A percentile compares a stretch with the other conserved stretches of the same genome.
Conservation (phyloP, 1,284 basidiomycete genomes). For the Volvariella surrecta region DNA sequence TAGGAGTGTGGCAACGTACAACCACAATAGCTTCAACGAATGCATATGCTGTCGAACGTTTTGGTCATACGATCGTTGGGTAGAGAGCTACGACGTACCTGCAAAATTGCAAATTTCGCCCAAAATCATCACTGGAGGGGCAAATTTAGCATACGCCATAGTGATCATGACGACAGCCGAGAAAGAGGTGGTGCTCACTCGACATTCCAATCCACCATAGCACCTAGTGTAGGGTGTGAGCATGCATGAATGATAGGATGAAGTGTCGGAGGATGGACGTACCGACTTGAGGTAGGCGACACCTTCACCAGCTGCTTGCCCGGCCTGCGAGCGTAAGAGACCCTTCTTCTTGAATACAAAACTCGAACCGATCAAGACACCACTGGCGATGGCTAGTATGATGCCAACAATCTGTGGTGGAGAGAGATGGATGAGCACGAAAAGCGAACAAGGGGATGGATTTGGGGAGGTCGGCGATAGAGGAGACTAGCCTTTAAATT, state of each 20-base stretch:
- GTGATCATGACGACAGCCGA: no score
- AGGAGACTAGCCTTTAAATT: neutral
- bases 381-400: constrained; percentile 76
- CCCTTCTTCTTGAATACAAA: constrained; percentile 98
- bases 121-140: constrained; percentile 62
- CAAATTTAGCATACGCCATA: constrained; percentile 10
- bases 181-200: constrained; percentile 39
- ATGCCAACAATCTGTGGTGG: constrained; percentile 57
- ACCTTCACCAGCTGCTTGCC: constrained; percentile 78
- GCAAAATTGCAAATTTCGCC: constrained; percentile 81
- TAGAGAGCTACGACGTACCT: constrained; percentile 34
- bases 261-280: neutral
- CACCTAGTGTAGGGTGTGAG: no score
- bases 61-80: constrained; percentile 14
- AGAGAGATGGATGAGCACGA: neutral
- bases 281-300: constrained; percentile 92
- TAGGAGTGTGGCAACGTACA: constrained; percentile 39
- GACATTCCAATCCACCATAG: constrained; percentile 88
- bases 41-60: constrained; percentile 62
- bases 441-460: constrained; percentile 3
- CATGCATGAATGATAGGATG: no score
- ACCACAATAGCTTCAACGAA: constrained; percentile 87
- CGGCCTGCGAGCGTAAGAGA: constrained; percentile 62
- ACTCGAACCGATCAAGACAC: constrained; percentile 87
- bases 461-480: neutral